Percentiles rank a stretch among this genome's conserved stretches.
Evolutionary conservation across 208 protist genomes (phyloP).

Genomic region (Trypanosoma mega): DNA sequence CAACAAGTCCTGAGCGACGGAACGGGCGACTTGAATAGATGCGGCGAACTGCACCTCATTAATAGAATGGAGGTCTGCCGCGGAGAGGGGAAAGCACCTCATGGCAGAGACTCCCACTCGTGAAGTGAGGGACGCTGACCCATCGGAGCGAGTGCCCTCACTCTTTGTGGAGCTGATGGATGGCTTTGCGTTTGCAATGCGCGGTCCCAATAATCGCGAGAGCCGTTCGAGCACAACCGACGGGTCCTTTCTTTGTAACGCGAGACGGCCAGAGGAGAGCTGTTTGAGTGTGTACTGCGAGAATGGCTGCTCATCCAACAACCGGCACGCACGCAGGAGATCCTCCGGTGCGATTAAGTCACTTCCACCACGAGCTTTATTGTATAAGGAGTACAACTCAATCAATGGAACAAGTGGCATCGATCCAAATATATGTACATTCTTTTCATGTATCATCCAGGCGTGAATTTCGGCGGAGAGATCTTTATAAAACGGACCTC

Average conservation of each 20-base stretch:
- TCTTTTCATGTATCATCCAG: slow-evolving; percentile 82
- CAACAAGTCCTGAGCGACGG: slow-evolving; percentile 64
- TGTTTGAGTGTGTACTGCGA: slow-evolving; percentile 53
- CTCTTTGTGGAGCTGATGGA: no score
- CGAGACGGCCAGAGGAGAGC: slow-evolving; percentile 69
- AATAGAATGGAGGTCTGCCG: slow-evolving; percentile 37
- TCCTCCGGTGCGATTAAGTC: slow-evolving; percentile 78
- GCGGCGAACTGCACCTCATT: slow-evolving; percentile 68
- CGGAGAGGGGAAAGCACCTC: slow-evolving; percentile 34
- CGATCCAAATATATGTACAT: slow-evolving; percentile 62
- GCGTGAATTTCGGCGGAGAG: slow-evolving; percentile 72
- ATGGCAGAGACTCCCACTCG: slow-evolving; percentile 23
- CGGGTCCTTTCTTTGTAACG: slow-evolving; percentile 64
- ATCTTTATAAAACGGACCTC: slow-evolving; percentile 47
- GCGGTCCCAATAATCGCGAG: slow-evolving; percentile 48
- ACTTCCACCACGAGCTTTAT: slow-evolving; percentile 68
- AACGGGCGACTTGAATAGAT: slow-evolving; percentile 43
- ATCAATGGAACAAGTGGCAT: slow-evolving; percentile 79
- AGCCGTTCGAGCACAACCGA: slow-evolving; percentile 58
- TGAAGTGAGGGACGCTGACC: background rate
- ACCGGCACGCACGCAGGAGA: slow-evolving; percentile 61
- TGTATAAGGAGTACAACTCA: slow-evolving; percentile 85
- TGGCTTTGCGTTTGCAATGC: slow-evolving; percentile 25
- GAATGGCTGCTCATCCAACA: slow-evolving; percentile 38
- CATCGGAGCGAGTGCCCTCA: background rate